Evolutionary conservation across 2,329 filamentous ascomycete genomes (phyloP), one percentile per base, ranked within the genome.

Genomic region (Annulohypoxylon truncatum): DNA sequence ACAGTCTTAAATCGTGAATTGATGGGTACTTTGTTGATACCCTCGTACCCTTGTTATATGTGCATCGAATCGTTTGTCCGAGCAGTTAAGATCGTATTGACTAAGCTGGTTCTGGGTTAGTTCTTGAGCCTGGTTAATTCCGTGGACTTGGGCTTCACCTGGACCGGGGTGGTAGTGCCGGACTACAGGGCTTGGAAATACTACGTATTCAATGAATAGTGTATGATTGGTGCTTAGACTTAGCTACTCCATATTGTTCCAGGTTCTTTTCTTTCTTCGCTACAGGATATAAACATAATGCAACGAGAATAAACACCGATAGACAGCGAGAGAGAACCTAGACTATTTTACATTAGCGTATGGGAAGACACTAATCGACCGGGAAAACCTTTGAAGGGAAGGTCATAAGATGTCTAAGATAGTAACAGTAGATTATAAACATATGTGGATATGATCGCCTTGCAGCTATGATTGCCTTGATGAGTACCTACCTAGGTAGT

Each of bases 71-170:
- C 20, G 42, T 29, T 10, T 15, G 59, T 29, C 47, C 28, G 40
- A 33, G 48, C 13, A 18, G 29, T 29, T 35, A 31, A 38, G 35
- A 55, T 24, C 22, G 33, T 22, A 29, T 35, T 33, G 28, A 26
- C 20, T 33, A 15, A 42, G 50, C 42, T 50, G 46, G 40, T 47
- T 46, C 22, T 8, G 13, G 38, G 3, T 10, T 42, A 42, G 44
- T 20, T 13, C 15, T 13, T n/a, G n/a, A 42, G 33, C 48, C 18
- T 26, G 26, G 51, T 47, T 65, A 65, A 51, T 60, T 9, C 50
- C 50, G 33, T 56, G 61, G 55, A 18, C 12, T 26, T 15, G 55
- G 55, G 20, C 2, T 35, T 50, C 8, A 18, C 26, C 29, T 42
- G 35, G 51, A 29, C 4, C n/a, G n/a, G n/a, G n/a, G n/a, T n/a